Evolutionary conservation across 352 stramenopile genomes (phyloP), one percentile per base, ranked within the genome.

Genomic region (Globisporangium recalcitrans): DNA sequence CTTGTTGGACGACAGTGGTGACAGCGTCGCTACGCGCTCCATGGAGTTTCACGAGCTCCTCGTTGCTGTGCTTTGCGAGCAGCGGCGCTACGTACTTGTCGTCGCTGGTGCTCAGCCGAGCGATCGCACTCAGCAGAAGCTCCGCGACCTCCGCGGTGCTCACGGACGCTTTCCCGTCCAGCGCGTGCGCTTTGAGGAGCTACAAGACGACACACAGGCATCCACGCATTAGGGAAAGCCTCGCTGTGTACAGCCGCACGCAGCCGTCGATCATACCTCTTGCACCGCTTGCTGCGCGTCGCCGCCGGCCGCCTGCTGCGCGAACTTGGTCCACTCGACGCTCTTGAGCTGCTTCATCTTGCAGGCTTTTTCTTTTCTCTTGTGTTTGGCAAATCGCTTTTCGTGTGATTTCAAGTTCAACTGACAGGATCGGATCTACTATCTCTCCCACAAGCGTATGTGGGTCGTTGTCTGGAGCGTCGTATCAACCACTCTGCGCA

Each of bases 1-100:
- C 77, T 1, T 82, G 70, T 31, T 74, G 53, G 29, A 90, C 80
- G n/a, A 89, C 75, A 9, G 52, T 55, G 21, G 75, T 65, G 2
- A 89, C 70, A 3, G 69, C 60, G 0, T 13, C 21, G 14, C 69
- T 69, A 52, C 79, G 77, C 29, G 67, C 58, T 2, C 70, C 59
- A 47, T 91, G 80, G 63, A 6, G 58, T 22, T 52, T 44, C 59
- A 59, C 48, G 32, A 40, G 19, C 29, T 75, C 71, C 4, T 74
- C 63, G 31, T 78, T 63, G 34, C 71, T 67, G 60, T 77, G 79
- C 34, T 76, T 64, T 22, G 75, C 55, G 24, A 77, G 55, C 22
- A 80, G 48, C 1, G 81, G 81, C n/a, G 78, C 74, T 14, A 88
- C 74, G 56, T 90, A 88, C 21, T 67, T 65, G 9, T n/a, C 49